Evolutionary conservation across 768 basidiomycete species (phyloP).

Genomic region (Dacryopinax spathularia): DNA sequence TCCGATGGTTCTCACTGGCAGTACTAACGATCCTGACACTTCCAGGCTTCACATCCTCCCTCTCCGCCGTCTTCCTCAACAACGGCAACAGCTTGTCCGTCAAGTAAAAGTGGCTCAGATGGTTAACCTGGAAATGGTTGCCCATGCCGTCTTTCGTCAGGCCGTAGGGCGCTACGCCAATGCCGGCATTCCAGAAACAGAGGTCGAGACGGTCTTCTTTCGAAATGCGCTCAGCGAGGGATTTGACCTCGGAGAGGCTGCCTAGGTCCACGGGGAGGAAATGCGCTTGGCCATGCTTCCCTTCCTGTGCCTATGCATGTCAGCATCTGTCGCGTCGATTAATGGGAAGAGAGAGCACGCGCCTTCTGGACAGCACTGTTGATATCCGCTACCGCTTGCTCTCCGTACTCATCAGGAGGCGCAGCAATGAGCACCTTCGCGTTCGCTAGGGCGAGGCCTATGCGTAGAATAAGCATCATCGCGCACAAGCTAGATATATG

Average conservation of each 20-base stretch:
- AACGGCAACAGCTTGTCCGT: constrained; percentile 17
- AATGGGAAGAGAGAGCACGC: not conserved
- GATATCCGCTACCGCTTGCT: not conserved
- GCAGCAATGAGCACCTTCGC: not conserved
- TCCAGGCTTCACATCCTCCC: constrained; percentile 12
- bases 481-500: not conserved
- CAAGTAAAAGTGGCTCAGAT: constrained; percentile 19
- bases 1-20: constrained; percentile 20
- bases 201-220: constrained; percentile 17
- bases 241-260: constrained; percentile 13
- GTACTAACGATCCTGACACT: constrained; percentile 20
- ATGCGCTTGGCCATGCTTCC: not conserved
- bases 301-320: not conserved
- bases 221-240: constrained; percentile 14
- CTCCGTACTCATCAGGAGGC: not conserved
- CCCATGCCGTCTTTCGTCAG: constrained; percentile 20
- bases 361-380: not conserved
- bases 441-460: not conserved
- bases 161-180: constrained; percentile 22
- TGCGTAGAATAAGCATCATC: not conserved
- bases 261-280: constrained; percentile 17
- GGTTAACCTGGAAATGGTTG: constrained; percentile 23
- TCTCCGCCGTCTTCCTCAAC: constrained; percentile 17
- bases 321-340: not conserved
- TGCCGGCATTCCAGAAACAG: constrained; percentile 19